Conservation (phyloP, 1,284 basidiomycete genomes). For the Boletus subluridellus region DNA sequence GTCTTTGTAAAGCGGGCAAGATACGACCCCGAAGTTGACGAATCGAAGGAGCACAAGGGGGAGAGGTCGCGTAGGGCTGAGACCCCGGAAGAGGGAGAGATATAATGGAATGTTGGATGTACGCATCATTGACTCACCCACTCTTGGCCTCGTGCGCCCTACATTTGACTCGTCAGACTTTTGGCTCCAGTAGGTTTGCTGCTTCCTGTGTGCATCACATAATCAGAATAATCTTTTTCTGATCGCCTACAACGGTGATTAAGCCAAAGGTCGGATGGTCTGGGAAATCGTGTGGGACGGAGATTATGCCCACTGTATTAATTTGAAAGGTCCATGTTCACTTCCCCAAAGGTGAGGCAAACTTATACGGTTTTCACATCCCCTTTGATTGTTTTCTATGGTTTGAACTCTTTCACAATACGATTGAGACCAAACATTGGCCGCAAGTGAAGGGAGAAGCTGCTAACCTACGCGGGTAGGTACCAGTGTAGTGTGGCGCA, state of each 20-base stretch:
- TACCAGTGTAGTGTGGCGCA: too few relatives aligned
- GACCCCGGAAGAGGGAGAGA: conserved; percentile 80
- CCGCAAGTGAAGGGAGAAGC: background rate
- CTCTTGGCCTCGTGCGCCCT: background rate
- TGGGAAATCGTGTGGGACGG: background rate
- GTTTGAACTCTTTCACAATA: background rate
- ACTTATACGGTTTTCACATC: background rate
- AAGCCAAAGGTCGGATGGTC: background rate
- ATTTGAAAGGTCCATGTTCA: background rate
- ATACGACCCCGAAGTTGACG: conserved; percentile 46
- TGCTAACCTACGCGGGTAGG: background rate
- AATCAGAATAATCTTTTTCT: conserved; percentile 4
- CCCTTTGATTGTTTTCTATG: background rate
- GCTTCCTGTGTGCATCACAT: background rate
- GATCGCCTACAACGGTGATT: background rate
- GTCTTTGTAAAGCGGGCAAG: conserved; percentile 45
- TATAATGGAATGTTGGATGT: conserved; percentile 39
- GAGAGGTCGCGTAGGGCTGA: conserved; percentile 47
- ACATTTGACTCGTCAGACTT: conserved; percentile 1
- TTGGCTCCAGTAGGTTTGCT: background rate
- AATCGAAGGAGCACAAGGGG: conserved; percentile 39
- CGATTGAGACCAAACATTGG: background rate
- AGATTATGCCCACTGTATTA: background rate
- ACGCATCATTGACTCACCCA: conserved; percentile 1
- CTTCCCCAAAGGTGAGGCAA: conserved; percentile 7